phyloP scores from a whole-genome alignment of 495 filamentous ascomycete species.

The Cryomyces minteri region DNA sequence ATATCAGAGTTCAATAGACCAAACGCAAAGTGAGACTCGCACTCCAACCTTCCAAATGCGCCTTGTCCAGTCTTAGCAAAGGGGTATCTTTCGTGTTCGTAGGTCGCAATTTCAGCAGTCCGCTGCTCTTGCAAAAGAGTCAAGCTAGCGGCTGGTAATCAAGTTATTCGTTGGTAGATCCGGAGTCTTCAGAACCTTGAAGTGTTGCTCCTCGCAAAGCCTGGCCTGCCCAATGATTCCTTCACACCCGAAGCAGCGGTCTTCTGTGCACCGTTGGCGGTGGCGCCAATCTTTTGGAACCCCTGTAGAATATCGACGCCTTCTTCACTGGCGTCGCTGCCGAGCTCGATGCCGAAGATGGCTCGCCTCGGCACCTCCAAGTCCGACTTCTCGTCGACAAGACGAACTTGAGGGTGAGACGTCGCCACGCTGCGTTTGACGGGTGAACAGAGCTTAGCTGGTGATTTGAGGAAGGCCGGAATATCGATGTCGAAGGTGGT shows the following conservation, averaged over 20 bases:
- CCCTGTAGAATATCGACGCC: conserved; percentile 73
- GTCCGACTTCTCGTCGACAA: conserved; percentile 27
- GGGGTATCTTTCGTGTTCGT: no score
- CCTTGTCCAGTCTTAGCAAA: no score
- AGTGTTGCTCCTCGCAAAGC: conserved; percentile 3
- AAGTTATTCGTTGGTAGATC: no score
- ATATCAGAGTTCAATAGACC: no score
- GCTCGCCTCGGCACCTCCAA: conserved; percentile 31
- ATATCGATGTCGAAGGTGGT: no score
- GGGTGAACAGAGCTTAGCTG: conserved; percentile 12
- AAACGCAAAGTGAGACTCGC: no score
- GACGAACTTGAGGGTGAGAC: conserved; percentile 5
- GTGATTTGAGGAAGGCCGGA: conserved; percentile 15
- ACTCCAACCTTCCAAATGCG: no score
- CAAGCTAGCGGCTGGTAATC: no score
- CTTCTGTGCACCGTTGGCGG: not conserved
- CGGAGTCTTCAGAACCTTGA: conserved; percentile 1
- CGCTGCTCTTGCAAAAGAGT: no score
- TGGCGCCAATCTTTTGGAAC: conserved; percentile 69
- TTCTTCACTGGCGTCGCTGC: conserved; percentile 33
- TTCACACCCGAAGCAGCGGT: conserved; percentile 7
- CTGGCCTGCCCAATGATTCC: conserved; percentile 1
- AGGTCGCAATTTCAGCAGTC: no score
- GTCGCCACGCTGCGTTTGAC: conserved; percentile 11
- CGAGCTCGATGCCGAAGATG: conserved; percentile 40